phyloP scores from a whole-genome alignment of 805 yeast species.

The Candida ipomoeae region DNA sequence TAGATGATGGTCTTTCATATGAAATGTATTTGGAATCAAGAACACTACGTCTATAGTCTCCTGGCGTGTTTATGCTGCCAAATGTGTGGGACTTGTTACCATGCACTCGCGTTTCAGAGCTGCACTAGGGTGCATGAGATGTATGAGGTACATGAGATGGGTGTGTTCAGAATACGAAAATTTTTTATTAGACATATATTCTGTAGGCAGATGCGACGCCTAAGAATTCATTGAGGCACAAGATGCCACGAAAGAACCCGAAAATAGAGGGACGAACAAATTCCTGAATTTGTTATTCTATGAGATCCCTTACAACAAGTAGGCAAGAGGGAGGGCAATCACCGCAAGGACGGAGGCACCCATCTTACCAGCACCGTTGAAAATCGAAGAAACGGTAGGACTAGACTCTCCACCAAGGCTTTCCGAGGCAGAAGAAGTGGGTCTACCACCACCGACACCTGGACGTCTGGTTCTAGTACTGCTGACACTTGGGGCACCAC shows the following conservation, averaged over 20 bases:
- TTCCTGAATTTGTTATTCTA: neutral
- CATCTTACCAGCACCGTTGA: constrained; percentile 19
- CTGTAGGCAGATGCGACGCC: neutral
- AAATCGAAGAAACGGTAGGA: constrained; percentile 12
- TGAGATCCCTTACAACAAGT: constrained; percentile 26
- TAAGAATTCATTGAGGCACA: neutral
- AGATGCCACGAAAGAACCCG: constrained; percentile 1
- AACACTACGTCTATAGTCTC: neutral
- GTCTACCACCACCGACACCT: neutral
- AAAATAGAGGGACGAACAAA: neutral
- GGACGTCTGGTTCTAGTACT: constrained; percentile 2
- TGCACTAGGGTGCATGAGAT: neutral
- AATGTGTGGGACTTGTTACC: neutral
- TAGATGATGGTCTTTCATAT: no score
- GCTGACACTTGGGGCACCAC: neutral
- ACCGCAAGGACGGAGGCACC: constrained; percentile 27
- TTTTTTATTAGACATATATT: neutral
- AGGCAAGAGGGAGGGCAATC: constrained; percentile 32
- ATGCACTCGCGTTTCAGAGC: constrained; percentile 4
- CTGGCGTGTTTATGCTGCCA: neutral
- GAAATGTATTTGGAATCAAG: no score
- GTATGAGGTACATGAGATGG: neutral
- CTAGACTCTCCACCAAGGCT: constrained; percentile 14
- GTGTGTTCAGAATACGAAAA: neutral
- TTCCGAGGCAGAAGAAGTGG: neutral